Evolutionary conservation across 2,329 filamentous ascomycete genomes (phyloP), one percentile per base, ranked within the genome.

Genomic region (Lasiodiplodia sp.): DNA sequence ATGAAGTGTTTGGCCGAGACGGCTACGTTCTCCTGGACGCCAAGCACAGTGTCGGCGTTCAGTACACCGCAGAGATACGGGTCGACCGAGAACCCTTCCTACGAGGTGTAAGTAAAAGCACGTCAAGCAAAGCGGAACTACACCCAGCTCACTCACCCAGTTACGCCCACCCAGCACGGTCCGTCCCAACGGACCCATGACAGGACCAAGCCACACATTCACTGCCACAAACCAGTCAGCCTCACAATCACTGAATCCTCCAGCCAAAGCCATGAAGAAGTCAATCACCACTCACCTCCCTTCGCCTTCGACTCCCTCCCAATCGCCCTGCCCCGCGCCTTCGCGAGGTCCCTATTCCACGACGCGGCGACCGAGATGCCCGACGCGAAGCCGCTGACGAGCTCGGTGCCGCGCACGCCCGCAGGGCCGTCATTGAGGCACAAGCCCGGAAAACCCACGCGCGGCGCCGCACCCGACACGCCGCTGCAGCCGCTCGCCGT

Each of bases 1-100:
- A 90, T 86, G 68, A 83, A 85, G 72, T 90, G 88, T 76, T 88
- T 82, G 47, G 79, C 77, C 65, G 82, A 76, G 12, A 84, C 83
- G 62, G 81, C 81, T 14, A 75, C 77, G 65, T 78, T 78, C 28
- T 63, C 40, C 64, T 83, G 80, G 55, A 80, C 75, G n/a, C 80
- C 79, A 63, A 72, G 71, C 64, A 84, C 80, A 0, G 80, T 82
- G 62, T 78, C 70, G 14, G 76, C 75, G 72, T 80, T 79, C 2
- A 79, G 75, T 38, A 82, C 73, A 58, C 81, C 84, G 37, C 78
- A 79, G 18, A 86, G 76, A 68, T 79, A 80, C 2, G 83, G 83
- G 69, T 86, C 84, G 1, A 75, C 73, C 18, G 75, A 73, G 11
- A 79, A 83, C 0, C 81, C 82, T 72, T 84, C 83, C 81, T 81